phyloP scores from a whole-genome alignment of 2,329 filamentous ascomycete species.

The Cytospora leucostoma region DNA sequence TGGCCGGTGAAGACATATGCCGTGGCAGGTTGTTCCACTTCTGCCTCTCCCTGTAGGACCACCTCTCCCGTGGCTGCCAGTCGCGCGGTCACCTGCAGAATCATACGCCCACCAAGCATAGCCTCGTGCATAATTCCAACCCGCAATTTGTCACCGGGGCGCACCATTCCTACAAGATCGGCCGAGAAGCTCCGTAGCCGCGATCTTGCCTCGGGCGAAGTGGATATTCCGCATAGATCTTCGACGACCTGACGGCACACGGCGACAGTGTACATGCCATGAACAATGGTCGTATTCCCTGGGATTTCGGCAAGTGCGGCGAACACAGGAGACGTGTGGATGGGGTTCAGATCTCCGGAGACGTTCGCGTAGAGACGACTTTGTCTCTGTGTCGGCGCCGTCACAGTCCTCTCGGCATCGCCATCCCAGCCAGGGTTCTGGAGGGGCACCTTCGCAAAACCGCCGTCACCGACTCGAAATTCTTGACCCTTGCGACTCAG shows the following conservation, averaged over 20 bases:
- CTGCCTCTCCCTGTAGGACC: not conserved
- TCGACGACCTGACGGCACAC: conserved; percentile 84
- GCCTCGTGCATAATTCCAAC: conserved; percentile 4
- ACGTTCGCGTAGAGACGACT: conserved; percentile 76
- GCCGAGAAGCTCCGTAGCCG: too few species aligned
- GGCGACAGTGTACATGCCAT: conserved; percentile 99
- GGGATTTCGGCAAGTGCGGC: conserved; percentile 92
- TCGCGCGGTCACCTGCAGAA: conserved; percentile 1
- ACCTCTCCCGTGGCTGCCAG: not conserved
- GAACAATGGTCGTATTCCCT: conserved; percentile 79
- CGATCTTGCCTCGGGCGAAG: too few species aligned
- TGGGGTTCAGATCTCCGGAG: conserved; percentile 97
- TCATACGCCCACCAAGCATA: not conserved
- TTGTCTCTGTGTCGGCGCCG: too few species aligned
- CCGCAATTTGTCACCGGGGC: not conserved
- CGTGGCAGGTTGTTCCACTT: conserved; percentile 29
- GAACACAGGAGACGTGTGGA: conserved; percentile 98
- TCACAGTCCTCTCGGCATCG: too few species aligned
- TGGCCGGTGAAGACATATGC: conserved; percentile 45
- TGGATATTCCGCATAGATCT: too few species aligned
- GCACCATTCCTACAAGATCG: too few species aligned
- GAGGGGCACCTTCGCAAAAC: too few species aligned
- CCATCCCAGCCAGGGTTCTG: too few species aligned
- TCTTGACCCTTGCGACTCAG: too few species aligned
- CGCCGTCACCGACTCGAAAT: too few species aligned